phyloP scores from a whole-genome alignment of 1,139 yeast species.

The Ashbya aceris region DNA sequence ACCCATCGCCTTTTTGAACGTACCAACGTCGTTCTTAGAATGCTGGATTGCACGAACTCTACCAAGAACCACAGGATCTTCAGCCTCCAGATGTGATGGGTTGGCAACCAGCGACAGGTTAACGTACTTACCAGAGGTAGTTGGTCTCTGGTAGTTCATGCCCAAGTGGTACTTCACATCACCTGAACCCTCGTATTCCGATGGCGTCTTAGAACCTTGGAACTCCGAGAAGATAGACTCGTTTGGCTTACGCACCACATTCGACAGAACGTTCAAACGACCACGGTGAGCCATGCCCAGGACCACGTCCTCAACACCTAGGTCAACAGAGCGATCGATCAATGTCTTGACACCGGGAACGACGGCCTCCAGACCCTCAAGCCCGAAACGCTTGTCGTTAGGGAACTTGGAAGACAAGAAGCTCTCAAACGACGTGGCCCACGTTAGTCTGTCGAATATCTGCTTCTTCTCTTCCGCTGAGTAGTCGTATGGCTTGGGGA shows the following conservation, averaged over 20 bases:
- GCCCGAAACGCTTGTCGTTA: constrained; percentile 95
- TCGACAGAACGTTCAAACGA: constrained; percentile 92
- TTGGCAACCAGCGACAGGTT: constrained; percentile 93
- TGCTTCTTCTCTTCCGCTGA: constrained; percentile 88
- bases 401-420: constrained; percentile 94
- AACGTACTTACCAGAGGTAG: constrained; percentile 95
- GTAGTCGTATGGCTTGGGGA: constrained; percentile 80
- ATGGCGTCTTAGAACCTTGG: constrained; percentile 76
- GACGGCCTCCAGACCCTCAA: constrained; percentile 95
- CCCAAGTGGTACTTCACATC: constrained; percentile 99
- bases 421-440: constrained; percentile 91
- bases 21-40: constrained; percentile 77
- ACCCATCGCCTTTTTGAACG: constrained; percentile 79
- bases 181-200: constrained; percentile 85
- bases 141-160: constrained; percentile 98
- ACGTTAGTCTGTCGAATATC: constrained; percentile 88
- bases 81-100: constrained; percentile 98
- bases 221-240: constrained; percentile 96
- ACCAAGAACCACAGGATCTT: constrained; percentile 97
- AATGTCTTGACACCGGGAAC: constrained; percentile 96
- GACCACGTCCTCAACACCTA: constrained; percentile 90
- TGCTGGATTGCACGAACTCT: constrained; percentile 95
- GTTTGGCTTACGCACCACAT: constrained; percentile 96
- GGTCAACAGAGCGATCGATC: constrained; percentile 87
- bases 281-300: constrained; percentile 99